phyloP scores from a whole-genome alignment of 345 rosid species.

The Atalantia buxifolia region DNA sequence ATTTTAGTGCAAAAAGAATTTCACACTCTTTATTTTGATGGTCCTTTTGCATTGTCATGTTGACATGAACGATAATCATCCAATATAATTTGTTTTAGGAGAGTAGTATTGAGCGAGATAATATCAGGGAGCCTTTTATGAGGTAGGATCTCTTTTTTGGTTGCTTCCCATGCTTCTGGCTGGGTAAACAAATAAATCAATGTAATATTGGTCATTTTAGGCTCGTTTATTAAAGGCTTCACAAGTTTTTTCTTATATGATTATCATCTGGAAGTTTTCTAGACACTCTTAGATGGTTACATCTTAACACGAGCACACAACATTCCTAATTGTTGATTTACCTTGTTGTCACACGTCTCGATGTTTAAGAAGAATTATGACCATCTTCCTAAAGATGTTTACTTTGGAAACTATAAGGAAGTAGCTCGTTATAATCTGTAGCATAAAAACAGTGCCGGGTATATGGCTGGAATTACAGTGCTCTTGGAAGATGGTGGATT shows the following conservation, averaged over 20 bases:
- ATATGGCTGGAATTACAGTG: too few species aligned
- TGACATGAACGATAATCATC: conserved; percentile 2
- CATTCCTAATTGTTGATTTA: neutral
- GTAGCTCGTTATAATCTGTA: conserved; percentile 69
- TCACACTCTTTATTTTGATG: too few species aligned
- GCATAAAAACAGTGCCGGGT: too few species aligned
- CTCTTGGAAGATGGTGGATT: too few species aligned
- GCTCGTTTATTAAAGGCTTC: neutral
- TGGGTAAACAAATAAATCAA: neutral
- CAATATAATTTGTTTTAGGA: conserved; percentile 55
- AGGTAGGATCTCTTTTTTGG: conserved; percentile 41
- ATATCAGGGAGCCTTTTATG: conserved; percentile 85
- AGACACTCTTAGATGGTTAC: neutral
- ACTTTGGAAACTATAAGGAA: conserved; percentile 80
- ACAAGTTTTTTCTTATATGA: too few species aligned
- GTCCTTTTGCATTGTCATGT: too few species aligned
- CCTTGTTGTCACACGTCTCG: conserved; percentile 56
- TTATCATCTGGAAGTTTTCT: neutral
- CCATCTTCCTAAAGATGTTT: conserved; percentile 82
- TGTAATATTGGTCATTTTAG: neutral
- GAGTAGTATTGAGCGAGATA: conserved; percentile 85
- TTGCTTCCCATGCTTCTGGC: neutral
- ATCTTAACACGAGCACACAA: neutral
- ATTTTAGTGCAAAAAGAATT: too few species aligned
- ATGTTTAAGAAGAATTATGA: conserved; percentile 93